Conservation (phyloP, 257 asterid species). For the Eucommia ulmoides region DNA sequence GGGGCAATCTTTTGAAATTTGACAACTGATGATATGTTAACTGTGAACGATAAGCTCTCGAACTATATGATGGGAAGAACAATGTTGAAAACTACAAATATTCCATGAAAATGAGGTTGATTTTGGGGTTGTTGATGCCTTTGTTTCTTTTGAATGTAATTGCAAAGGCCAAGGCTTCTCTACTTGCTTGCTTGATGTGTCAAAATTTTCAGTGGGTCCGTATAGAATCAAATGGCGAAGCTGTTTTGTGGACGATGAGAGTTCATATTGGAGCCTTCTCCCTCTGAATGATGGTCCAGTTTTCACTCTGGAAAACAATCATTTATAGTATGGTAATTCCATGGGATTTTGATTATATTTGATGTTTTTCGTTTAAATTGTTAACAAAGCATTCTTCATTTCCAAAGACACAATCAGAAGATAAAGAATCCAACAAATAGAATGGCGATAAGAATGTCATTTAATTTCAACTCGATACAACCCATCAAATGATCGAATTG, state of each 20-base stretch:
- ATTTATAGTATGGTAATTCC: too few species aligned
- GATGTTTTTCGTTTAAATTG: too few species aligned
- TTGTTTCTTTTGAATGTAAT: constrained; percentile 35
- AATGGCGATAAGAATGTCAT: too few species aligned
- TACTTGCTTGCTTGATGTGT: constrained; percentile 64
- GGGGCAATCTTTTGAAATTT: constrained; percentile 17
- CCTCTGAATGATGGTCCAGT: constrained; percentile 40
- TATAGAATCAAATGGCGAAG: constrained; percentile 70
- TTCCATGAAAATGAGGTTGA: constrained; percentile 7
- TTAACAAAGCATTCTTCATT: too few species aligned
- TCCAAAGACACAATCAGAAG: too few species aligned
- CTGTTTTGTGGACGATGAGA: constrained; percentile 41
- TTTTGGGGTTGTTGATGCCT: constrained; percentile 18
- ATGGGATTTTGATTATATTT: too few species aligned
- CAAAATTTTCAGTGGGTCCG: constrained; percentile 45
- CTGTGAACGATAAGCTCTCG: constrained; percentile 36
- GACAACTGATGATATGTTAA: constrained; percentile 28
- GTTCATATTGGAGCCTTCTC: constrained; percentile 63
- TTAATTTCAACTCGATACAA: too few species aligned
- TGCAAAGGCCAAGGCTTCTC: constrained; percentile 66
- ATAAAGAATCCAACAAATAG: too few species aligned
- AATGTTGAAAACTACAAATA: constrained; percentile 9
- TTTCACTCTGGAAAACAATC: too few species aligned
- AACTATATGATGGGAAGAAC: constrained; percentile 26
- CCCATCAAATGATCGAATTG: too few species aligned